Evolutionary conservation across 345 rosid genomes (phyloP), one percentile per base, ranked within the genome.

Genomic region (Eucalyptus erythrocorys): DNA sequence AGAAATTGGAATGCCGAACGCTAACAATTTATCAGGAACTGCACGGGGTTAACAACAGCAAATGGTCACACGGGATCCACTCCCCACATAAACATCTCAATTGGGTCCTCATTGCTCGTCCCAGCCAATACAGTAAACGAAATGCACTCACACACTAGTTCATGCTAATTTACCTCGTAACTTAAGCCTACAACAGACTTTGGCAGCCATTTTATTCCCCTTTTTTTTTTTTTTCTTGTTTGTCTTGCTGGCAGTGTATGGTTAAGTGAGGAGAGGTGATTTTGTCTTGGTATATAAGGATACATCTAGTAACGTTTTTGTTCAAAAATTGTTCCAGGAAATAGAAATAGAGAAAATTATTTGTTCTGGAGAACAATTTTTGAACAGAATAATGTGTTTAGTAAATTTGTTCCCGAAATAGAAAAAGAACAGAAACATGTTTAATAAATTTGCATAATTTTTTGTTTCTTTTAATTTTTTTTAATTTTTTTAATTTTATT

Each of bases 81-180:
- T 94, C 95, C 96, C 90, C 92, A 87, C 92, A 91, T 89, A 94
- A 91, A 92, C 91, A 87, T 88, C 22, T 9, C 16, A 88, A 50
- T 14, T 37, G 88, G 90, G 93, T 86, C 84, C 61, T 89, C 40
- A 85, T 21, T 37, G 42, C 37, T 19, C 66, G 61, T 59, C 76
- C 87, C 80, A 90, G 90, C 90, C 79, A 64, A 66, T 16, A 82
- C 82, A 84, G 66, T 86, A 64, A 43, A 68, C 34, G 49, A 50
- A 89, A 51, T 32, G 22, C 32, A 64, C 71, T 32, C 94, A 90
- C 90, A 57, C 14, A 30, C n/a, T 91, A 88, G 86, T 61, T 22
- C 85, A 89, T 22, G 64, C 55, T 85, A 86, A 32, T 89, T 92
- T 88, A 90, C 87, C 89, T 81, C 86, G 76, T 34, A 89, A 89